Evolutionary conservation across 2,329 filamentous ascomycete species (phyloP), one percentile per base, ranked within the genome.

Genomic region (Metarhizium humberi): DNA sequence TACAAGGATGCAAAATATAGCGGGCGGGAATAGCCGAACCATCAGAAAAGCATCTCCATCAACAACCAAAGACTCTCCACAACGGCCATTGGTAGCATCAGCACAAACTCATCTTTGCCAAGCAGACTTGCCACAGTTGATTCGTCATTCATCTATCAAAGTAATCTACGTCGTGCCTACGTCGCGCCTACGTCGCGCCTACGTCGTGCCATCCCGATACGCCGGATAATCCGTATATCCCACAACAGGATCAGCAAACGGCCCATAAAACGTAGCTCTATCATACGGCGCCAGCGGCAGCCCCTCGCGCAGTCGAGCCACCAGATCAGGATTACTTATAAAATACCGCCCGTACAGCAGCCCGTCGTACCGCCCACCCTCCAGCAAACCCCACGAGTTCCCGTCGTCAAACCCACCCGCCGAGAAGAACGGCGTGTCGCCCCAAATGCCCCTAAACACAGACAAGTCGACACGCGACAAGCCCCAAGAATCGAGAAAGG

Each of bases 351-450:
- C 77, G 53, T 73, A 78, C 2, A 76, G 54, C 30, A 80, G 59
- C 8, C 66, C 77, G 58, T 80, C 76, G 53, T 77, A 77, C 30
- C 65, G 70, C 3, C 71, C 72, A 2, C 80, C 61, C 45, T 69
- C 66, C 1, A 67, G 2, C 1, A 78, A 72, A 2, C 74, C 76
- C 69, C 73, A 77, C 0, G 71, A 72, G 58, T 79, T 82, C 42
- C 68, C 69, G 46, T 79, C 71, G 52, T 77, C 69, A 66, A 76
- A 84, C 0, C 79, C 79, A 6, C 80, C 80, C 0, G 76, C 79
- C 1, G 78, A 75, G 58, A 84, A 74, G 66, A 83, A 80, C 0
- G 78, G 79, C 0, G 78, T 78, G 6, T 69, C 65, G 2, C 73
- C 74, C 52, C 80, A 76, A 56, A 82, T 81, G 11, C 71, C 59